These are phyloP conservation scores for Talaromyces thailandensis DNA, from an alignment of 495 filamentous ascomycete genomes.

Conservation along the genomic window DNA sequence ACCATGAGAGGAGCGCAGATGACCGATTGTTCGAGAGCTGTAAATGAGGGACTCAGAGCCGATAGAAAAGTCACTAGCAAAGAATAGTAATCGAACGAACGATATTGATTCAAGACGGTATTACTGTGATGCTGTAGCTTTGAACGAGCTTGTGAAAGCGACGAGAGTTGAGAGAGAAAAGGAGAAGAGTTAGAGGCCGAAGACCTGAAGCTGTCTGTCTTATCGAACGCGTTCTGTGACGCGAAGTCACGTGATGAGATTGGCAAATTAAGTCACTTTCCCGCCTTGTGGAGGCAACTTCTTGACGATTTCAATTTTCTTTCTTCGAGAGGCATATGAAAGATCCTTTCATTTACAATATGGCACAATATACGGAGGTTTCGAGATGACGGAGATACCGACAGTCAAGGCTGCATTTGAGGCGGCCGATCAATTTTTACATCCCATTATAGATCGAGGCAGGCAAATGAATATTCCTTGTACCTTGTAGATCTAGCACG, in stretches of 20 bases:
- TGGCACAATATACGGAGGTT: neutral
- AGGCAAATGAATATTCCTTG: conserved; percentile 15
- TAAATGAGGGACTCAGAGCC: conserved; percentile 16
- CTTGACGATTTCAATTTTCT: neutral
- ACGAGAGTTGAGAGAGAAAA: conserved; percentile 18
- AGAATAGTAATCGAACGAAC: conserved; percentile 8
- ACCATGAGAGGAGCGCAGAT: conserved; percentile 13
- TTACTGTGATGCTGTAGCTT: conserved; percentile 9
- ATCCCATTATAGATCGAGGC: conserved; percentile 36
- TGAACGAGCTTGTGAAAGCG: conserved; percentile 15
- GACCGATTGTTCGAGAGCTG: conserved; percentile 10
- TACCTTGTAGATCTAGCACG: neutral
- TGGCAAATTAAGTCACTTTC: neutral
- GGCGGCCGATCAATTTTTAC: conserved; percentile 29
- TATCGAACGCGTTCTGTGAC: conserved; percentile 10
- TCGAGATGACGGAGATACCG: conserved; percentile 22
- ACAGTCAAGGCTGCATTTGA: conserved; percentile 23
- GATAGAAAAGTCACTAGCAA: conserved; percentile 10
- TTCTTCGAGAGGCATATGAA: neutral
- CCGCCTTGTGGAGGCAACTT: neutral
- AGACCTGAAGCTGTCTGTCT: conserved; percentile 9
- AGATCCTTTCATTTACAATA: neutral
- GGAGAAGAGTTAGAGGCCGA: neutral
- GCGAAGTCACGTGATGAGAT: conserved; percentile 15
- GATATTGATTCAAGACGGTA: neutral